phyloP scores from a whole-genome alignment of 2,329 filamentous ascomycete species.

The Cladophialophora carrionii region DNA sequence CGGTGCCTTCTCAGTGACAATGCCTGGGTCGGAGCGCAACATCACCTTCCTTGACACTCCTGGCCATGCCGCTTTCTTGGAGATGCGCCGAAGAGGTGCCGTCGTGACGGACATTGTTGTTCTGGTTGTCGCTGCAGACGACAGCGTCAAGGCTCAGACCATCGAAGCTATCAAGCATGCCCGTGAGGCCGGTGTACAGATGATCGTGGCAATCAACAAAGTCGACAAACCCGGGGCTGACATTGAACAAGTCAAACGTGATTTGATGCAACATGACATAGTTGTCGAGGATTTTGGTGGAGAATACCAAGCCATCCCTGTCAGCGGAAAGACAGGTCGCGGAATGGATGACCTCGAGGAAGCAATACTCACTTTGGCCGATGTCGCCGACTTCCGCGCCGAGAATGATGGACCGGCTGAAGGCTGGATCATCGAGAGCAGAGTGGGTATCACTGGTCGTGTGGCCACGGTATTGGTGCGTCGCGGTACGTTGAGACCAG shows the following conservation, averaged over 20 bases:
- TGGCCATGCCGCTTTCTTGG: constrained; percentile 91
- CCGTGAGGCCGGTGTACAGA: constrained; percentile 80
- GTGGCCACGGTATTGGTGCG: constrained; percentile 88
- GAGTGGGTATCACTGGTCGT: constrained; percentile 80
- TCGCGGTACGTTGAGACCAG: constrained; percentile 78
- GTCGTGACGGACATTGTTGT: constrained; percentile 97
- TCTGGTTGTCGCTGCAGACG: constrained; percentile 92
- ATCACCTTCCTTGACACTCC: constrained; percentile 98
- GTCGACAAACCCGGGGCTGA: constrained; percentile 85
- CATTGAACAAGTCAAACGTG: constrained; percentile 81
- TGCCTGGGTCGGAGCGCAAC: constrained; percentile 75
- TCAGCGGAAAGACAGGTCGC: constrained; percentile 90
- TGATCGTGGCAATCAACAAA: constrained; percentile 98
- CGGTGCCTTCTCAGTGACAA: constrained; percentile 88
- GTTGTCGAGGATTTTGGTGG: constrained; percentile 95
- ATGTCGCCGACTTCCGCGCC: constrained; percentile 87
- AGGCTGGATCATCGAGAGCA: constrained; percentile 92
- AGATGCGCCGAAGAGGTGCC: constrained; percentile 93
- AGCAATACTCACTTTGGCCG: constrained; percentile 79
- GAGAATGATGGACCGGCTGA: constrained; percentile 77
- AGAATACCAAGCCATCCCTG: constrained; percentile 86
- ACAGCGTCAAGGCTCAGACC: constrained; percentile 96
- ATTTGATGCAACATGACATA: constrained; percentile 79
- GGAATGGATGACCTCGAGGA: constrained; percentile 94
- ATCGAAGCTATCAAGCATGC: constrained; percentile 96